These are phyloP conservation scores for Microglena sp. DNA, from an alignment of 139 green algal genomes.

Conservation along the genomic window DNA sequence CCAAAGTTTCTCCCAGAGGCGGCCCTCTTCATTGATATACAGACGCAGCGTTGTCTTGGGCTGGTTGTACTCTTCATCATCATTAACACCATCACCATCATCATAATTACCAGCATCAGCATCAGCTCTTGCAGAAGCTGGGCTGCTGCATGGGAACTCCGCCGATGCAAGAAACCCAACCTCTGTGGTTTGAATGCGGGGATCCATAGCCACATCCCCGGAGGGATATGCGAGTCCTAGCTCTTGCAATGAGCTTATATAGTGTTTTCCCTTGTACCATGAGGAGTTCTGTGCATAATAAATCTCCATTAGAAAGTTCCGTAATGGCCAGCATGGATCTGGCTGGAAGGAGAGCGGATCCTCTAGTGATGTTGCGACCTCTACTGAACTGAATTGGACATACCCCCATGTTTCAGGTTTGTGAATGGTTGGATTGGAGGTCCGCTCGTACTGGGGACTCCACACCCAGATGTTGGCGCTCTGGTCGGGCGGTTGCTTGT, in stretches of 20 bases:
- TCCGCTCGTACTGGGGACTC: conserved; percentile 16
- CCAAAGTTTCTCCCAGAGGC: no score
- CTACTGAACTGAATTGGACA: conserved; percentile 12
- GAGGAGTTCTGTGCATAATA: conserved; percentile 17
- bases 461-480: conserved; percentile 17
- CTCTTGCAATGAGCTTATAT: no score
- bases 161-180: no score
- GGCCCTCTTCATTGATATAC: conserved; percentile 7
- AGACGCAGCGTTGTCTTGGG: not conserved
- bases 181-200: no score
- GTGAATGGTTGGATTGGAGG: conserved; percentile 29
- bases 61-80: no score
- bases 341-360: not conserved
- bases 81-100: no score
- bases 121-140: no score
- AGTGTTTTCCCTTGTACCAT: no score
- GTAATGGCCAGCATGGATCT: conserved; percentile 15
- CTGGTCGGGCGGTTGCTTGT: not conserved
- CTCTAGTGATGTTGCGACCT: not conserved
- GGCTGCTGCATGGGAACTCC: no score
- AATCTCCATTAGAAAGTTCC: conserved; percentile 18
- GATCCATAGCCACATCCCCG: no score
- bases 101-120: no score
- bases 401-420: conserved; percentile 25
- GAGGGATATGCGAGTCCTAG: no score